These are phyloP conservation scores for Stentor roeselii DNA, from an alignment of 73 alveolate genomes.

Conservation along the genomic window DNA sequence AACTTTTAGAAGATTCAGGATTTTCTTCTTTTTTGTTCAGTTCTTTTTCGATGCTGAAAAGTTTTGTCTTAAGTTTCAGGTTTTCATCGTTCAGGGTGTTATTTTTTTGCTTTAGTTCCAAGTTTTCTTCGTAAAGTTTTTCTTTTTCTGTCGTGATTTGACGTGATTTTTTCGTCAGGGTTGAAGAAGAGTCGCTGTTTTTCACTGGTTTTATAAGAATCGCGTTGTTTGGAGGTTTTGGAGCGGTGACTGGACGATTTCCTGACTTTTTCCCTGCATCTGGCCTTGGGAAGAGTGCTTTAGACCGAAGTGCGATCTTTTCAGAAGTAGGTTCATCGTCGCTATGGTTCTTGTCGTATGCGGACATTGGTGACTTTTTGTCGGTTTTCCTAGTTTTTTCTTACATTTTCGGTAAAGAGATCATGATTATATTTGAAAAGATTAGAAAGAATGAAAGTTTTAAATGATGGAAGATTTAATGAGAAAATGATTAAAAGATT, in stretches of 20 bases:
- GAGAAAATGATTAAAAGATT: too few relatives aligned
- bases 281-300: not conserved
- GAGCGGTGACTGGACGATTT: not conserved
- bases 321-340: not conserved
- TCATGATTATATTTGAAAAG: not conserved
- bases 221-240: too few relatives aligned
- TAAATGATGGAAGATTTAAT: too few relatives aligned
- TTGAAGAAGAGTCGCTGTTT: not conserved
- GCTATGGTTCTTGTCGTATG: not conserved
- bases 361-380: not conserved
- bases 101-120: constrained; percentile 29
- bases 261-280: not conserved
- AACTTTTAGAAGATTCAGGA: constrained; percentile 9
- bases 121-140: constrained; percentile 33
- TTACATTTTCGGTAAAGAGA: not conserved
- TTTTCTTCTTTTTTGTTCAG: constrained; percentile 38
- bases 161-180: not conserved
- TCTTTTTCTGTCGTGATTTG: constrained; percentile 35
- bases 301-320: not conserved
- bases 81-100: constrained; percentile 43
- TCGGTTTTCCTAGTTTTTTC: not conserved
- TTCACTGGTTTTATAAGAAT: not conserved
- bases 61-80: constrained; percentile 47
- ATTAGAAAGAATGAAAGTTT: too few relatives aligned
- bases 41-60: constrained; percentile 33